A percentile compares a stretch with the other conserved stretches of the same genome.
These are phyloP conservation scores for Schizosaccharomyces lindneri DNA, from an alignment of 805 yeast genomes.

Conservation along the genomic window DNA sequence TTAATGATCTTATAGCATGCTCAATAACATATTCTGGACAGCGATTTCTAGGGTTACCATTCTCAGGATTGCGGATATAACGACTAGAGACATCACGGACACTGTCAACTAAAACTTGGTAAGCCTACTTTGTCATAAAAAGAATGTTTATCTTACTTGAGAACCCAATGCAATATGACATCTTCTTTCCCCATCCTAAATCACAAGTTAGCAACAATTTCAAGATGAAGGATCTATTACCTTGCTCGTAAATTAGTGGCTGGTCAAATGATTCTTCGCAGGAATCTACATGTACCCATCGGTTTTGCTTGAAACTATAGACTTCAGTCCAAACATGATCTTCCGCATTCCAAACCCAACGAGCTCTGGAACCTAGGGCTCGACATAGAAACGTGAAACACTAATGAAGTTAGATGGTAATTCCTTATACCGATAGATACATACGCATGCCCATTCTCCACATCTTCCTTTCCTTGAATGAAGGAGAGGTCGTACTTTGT, in stretches of 20 bases:
- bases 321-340: constrained; percentile 96
- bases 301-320: constrained; percentile 28
- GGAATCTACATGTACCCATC: constrained; percentile 52
- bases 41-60: background rate
- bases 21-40: constrained; percentile 20
- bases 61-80: background rate
- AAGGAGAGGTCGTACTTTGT: constrained; percentile 37
- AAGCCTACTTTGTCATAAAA: background rate
- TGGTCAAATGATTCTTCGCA: background rate
- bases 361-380: constrained; percentile 35
- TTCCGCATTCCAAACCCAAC: constrained; percentile 72
- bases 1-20: constrained; percentile 16
- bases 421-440: background rate
- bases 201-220: background rate
- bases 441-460: constrained; percentile 73
- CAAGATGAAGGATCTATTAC: background rate
- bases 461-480: constrained; percentile 54
- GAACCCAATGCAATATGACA: constrained; percentile 68
- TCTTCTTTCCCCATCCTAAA: constrained; percentile 41
- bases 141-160: constrained; percentile 14
- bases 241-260: background rate
- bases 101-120: background rate
- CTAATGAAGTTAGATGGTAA: constrained; percentile 3
- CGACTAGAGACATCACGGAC: background rate
- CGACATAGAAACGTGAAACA: constrained; percentile 47